Conservation (phyloP, 768 basidiomycete species). For the Mycena sanguinolenta region DNA sequence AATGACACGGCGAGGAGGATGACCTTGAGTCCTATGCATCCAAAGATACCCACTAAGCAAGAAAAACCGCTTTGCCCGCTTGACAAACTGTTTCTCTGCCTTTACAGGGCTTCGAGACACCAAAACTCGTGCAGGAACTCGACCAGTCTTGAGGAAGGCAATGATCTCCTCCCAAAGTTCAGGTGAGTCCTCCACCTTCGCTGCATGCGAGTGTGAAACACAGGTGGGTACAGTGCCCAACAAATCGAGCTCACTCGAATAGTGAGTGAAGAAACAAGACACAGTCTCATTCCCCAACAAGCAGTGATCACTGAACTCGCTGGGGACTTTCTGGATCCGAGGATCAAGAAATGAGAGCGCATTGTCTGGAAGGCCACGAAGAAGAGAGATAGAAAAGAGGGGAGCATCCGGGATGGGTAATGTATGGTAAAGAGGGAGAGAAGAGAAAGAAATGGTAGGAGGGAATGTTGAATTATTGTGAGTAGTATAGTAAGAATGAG, state of each 20-base stretch:
- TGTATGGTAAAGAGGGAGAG: not conserved
- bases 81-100: not conserved
- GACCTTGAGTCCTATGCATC: not conserved
- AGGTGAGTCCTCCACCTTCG: not conserved
- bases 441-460: not conserved
- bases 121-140: not conserved
- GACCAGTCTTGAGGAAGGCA: not conserved
- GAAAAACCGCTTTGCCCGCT: not conserved
- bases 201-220: not conserved
- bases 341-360: not conserved
- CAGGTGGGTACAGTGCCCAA: not conserved
- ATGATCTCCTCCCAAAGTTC: conserved; percentile 18
- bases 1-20: not conserved
- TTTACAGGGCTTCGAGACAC: not conserved
- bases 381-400: not conserved
- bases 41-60: not conserved
- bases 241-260: not conserved
- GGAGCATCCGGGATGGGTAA: not conserved
- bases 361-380: not conserved
- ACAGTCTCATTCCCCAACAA: not conserved
- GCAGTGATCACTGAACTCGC: not conserved
- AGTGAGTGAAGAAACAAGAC: not conserved
- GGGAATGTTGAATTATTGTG: not conserved
- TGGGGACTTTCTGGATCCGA: not conserved
- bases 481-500: not conserved